Evolutionary conservation across 2,329 filamentous ascomycete genomes (phyloP).

Genomic region (Diaporthe nobilis): DNA sequence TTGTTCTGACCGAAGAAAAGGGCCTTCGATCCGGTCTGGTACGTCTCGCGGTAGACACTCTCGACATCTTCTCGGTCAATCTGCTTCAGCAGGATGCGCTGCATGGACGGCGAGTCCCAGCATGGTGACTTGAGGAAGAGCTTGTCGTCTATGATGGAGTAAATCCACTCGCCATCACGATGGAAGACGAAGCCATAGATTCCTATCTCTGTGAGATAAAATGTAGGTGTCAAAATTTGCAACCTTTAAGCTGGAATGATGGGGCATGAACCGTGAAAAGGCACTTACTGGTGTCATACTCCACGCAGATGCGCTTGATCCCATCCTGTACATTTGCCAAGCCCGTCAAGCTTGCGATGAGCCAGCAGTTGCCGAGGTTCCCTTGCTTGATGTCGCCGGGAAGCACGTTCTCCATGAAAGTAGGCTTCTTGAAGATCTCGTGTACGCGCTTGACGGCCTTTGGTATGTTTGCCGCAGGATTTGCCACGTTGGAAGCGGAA

Average conservation of each 20-base stretch:
- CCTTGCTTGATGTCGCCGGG: conserved; percentile 85
- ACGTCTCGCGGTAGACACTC: conserved; percentile 74
- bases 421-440: conserved; percentile 82
- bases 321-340: conserved; percentile 80
- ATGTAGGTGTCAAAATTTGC: neutral
- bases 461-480: conserved; percentile 68
- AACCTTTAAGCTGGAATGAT: conserved; percentile 52
- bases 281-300: conserved; percentile 71
- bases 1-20: conserved; percentile 84
- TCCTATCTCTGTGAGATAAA: conserved; percentile 69
- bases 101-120: conserved; percentile 84
- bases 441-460: conserved; percentile 82
- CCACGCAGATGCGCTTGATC: conserved; percentile 82
- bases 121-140: conserved; percentile 86
- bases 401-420: conserved; percentile 75
- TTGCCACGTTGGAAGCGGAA: conserved; percentile 58
- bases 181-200: conserved; percentile 94
- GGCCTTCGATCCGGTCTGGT: conserved; percentile 81
- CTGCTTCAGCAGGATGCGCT: conserved; percentile 81
- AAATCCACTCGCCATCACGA: conserved; percentile 91
- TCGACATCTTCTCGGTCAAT: conserved; percentile 80
- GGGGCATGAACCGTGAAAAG: conserved; percentile 44
- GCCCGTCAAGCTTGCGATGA: conserved; percentile 83
- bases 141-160: conserved; percentile 92
- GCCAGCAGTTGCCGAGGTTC: conserved; percentile 84